Evolutionary conservation across 176 grass and related monocot species (phyloP), one percentile per base, ranked within the genome.

Genomic region (Raddia distichophylla): DNA sequence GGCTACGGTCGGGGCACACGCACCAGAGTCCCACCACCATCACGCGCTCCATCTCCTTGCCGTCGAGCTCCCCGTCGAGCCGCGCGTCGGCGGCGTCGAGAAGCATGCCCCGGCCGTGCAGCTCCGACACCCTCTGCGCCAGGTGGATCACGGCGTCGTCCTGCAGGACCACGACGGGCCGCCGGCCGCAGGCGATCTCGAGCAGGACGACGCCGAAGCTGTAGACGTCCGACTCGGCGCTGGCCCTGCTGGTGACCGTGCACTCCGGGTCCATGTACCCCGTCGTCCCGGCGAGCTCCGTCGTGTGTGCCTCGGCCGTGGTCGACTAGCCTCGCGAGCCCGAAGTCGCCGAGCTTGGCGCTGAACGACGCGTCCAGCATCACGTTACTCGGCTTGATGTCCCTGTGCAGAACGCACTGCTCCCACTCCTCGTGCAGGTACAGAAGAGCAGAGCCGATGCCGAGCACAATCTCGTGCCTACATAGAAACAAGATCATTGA

Each of bases 311-410:
- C 4, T 4, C 37, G 37, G 37, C 37, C 37, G 37, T 40, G n/a
- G n/a, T n/a, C n/a, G n/a, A n/a, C n/a, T n/a, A 80, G 69, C 70
- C 84, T 50, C 0, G 77, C 84, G 2, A 86, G 70, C 3, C 85
- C 60, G 12, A 81, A 86, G 71, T 81, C 77, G 3, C 77, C 85
- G 12, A 86, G 61, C 77, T 81, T 86, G 52, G 85, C 77, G 2
- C 51, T 74, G 77, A 68, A 81, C 5, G 62, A 8, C 0, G 71
- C 51, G 33, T 81, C 85, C 0, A 87, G 78, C 78, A 87, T 84
- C 6, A 87, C 66, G 53, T 87, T 87, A 78, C 85, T 87, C 0
- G 85, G 85, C 32, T 81, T 87, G 78, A 87, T 52, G 78, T 81
- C 63, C 13, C 78, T 6, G 40, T 87, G 85, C 13, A 80, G 8